These are phyloP conservation scores for Aspergillus jensenii DNA, from an alignment of 2,329 filamentous ascomycete species.

Conservation along the genomic window DNA sequence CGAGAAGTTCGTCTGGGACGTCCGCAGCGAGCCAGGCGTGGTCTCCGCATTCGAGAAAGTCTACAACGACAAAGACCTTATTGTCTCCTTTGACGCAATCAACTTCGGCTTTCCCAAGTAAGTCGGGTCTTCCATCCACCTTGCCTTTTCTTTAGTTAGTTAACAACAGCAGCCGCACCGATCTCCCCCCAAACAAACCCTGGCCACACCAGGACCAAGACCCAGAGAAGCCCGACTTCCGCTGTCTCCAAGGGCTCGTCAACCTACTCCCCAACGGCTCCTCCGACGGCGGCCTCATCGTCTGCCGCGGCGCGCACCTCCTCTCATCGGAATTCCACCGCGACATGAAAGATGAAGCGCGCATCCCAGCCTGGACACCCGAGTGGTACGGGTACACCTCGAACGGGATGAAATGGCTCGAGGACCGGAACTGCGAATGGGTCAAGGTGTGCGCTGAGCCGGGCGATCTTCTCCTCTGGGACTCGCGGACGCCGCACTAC, in stretches of 20 bases:
- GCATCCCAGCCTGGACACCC: slow-evolving; percentile 25
- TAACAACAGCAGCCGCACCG: not conserved
- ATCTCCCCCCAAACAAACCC: slow-evolving; percentile 33
- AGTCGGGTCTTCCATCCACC: not conserved
- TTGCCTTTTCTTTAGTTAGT: not conserved
- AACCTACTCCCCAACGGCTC: slow-evolving; percentile 42
- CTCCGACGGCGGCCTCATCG: slow-evolving; percentile 40
- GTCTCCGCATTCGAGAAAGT: slow-evolving; percentile 49
- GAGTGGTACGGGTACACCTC: slow-evolving; percentile 34
- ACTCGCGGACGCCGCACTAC: slow-evolving; percentile 40
- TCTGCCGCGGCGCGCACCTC: slow-evolving; percentile 32
- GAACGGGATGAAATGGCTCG: slow-evolving; percentile 34
- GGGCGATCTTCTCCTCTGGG: slow-evolving; percentile 47
- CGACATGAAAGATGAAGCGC: slow-evolving; percentile 28
- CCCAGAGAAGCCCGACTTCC: slow-evolving; percentile 47
- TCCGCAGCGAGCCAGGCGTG: slow-evolving; percentile 51
- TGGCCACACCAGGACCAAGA: slow-evolving; percentile 52
- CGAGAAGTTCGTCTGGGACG: slow-evolving; percentile 51
- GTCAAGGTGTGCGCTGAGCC: slow-evolving; percentile 44
- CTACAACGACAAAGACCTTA: slow-evolving; percentile 47
- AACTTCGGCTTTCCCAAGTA: slow-evolving; percentile 47
- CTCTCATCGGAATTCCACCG: slow-evolving; percentile 33
- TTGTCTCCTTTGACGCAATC: slow-evolving; percentile 52
- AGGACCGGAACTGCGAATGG: slow-evolving; percentile 27
- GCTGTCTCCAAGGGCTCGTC: slow-evolving; percentile 52